These are phyloP conservation scores for Fusarium scirpi DNA, from an alignment of 2,329 filamentous ascomycete genomes.

Conservation along the genomic window DNA sequence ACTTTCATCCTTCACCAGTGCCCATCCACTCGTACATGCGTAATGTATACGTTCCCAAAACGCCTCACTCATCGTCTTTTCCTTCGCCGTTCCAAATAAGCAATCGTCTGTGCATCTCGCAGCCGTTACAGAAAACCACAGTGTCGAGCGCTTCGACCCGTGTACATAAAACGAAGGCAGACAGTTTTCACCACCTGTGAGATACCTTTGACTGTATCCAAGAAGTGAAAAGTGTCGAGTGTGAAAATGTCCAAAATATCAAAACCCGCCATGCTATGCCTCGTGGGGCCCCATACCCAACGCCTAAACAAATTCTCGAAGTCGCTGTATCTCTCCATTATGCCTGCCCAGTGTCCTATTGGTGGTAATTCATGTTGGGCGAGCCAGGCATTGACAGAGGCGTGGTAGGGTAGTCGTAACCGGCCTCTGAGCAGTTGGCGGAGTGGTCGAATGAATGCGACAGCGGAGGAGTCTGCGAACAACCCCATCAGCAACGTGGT, in stretches of 20 bases:
- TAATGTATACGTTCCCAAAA: slow-evolving; percentile 41
- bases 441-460: slow-evolving; percentile 80
- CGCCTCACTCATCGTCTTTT: slow-evolving; percentile 44
- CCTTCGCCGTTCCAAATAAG: slow-evolving; percentile 42
- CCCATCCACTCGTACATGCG: slow-evolving; percentile 25
- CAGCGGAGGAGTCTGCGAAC: slow-evolving; percentile 78
- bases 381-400: slow-evolving; percentile 80
- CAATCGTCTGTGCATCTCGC: slow-evolving; percentile 43
- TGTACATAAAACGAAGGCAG: slow-evolving; percentile 38
- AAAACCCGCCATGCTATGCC: slow-evolving; percentile 44
- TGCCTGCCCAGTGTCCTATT: slow-evolving; percentile 24
- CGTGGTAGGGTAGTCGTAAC: slow-evolving; percentile 75
- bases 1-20: slow-evolving; percentile 23
- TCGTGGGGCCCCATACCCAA: slow-evolving; percentile 36
- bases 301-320: slow-evolving; percentile 42
- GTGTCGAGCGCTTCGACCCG: slow-evolving; percentile 46
- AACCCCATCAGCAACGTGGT: slow-evolving; percentile 63
- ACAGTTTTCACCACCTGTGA: slow-evolving; percentile 23
- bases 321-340: slow-evolving; percentile 13
- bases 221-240: slow-evolving; percentile 39
- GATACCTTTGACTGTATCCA: slow-evolving; percentile 30
- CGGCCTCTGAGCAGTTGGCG: slow-evolving; percentile 69
- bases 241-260: slow-evolving; percentile 39
- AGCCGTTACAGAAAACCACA: slow-evolving; percentile 43
- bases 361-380: slow-evolving; percentile 62